These are phyloP conservation scores for Castanea sativa DNA, from an alignment of 306 rosid species.

Conservation along the genomic window DNA sequence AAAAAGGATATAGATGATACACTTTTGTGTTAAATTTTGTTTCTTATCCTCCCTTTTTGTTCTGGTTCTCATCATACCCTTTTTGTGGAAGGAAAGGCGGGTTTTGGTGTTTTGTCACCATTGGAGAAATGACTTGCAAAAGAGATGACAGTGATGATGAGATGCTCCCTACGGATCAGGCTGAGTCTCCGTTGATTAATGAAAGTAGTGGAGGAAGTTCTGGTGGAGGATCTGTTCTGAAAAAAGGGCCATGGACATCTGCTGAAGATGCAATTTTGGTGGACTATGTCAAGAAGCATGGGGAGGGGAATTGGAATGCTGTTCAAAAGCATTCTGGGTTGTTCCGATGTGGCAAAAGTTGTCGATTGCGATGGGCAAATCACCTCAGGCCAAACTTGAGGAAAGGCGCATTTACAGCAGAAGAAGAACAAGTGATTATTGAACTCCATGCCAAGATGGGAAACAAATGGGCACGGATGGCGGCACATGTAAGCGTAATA, in stretches of 20 bases:
- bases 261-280: slow-evolving; percentile 82
- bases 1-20: not conserved
- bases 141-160: slow-evolving; percentile 59
- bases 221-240: slow-evolving; percentile 40
- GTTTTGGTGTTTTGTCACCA: slow-evolving; percentile 22
- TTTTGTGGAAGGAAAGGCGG: slow-evolving; percentile 32
- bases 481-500: slow-evolving; percentile 67
- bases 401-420: slow-evolving; percentile 83
- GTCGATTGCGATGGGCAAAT: slow-evolving; percentile 96
- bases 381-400: slow-evolving; percentile 96
- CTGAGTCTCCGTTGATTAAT: slow-evolving; percentile 44
- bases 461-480: slow-evolving; percentile 99
- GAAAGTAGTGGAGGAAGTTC: slow-evolving; percentile 53
- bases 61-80: slow-evolving; percentile 17
- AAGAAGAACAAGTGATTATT: slow-evolving; percentile 76
- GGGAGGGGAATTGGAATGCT: slow-evolving; percentile 99
- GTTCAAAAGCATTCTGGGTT: slow-evolving; percentile 92
- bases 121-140: slow-evolving; percentile 50
- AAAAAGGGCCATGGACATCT: slow-evolving; percentile 99
- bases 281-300: slow-evolving; percentile 86
- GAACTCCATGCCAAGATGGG: slow-evolving; percentile 90
- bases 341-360: slow-evolving; percentile 95
- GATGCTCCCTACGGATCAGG: slow-evolving; percentile 38
- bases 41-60: slow-evolving; percentile 5
- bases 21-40: not conserved